Percentiles rank a stretch among this genome's conserved stretches.
Conservation (phyloP, 108 stramenopile species). For the Fistulifera solaris region DNA sequence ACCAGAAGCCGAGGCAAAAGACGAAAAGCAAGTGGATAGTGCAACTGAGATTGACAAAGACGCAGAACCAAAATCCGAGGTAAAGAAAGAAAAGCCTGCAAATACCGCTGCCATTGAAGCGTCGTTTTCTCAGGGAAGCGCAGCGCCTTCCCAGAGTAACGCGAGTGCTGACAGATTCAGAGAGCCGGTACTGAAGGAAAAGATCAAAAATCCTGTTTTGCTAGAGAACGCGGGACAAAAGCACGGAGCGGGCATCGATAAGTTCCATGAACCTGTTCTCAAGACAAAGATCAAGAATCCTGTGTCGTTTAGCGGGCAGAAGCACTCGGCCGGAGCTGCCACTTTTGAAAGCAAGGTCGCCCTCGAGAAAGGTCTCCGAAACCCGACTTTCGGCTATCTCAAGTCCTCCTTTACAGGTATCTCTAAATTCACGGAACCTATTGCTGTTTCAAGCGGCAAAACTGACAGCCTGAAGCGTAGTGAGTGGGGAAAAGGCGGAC, state of each 20-base stretch:
- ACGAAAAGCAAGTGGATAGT: no score
- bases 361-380: neutral
- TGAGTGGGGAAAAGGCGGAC: neutral
- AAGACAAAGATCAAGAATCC: constrained; percentile 1
- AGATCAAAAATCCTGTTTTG: neutral
- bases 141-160: neutral
- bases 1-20: no score
- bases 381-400: neutral
- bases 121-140: no score
- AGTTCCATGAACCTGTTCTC: constrained; percentile 2
- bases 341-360: neutral
- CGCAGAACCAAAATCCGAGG: no score
- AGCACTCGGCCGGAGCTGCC: neutral
- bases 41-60: no score
- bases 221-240: neutral
- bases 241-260: neutral
- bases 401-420: neutral
- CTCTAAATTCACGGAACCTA: neutral
- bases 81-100: no score
- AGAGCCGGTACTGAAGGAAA: constrained; percentile 3
- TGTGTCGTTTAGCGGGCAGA: neutral
- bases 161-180: neutral
- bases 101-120: no score
- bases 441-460: neutral
- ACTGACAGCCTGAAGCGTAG: neutral